Base-by-base conservation (phyloP, 495 filamentous ascomycete species). In the Aspergillus leporis region DNA sequence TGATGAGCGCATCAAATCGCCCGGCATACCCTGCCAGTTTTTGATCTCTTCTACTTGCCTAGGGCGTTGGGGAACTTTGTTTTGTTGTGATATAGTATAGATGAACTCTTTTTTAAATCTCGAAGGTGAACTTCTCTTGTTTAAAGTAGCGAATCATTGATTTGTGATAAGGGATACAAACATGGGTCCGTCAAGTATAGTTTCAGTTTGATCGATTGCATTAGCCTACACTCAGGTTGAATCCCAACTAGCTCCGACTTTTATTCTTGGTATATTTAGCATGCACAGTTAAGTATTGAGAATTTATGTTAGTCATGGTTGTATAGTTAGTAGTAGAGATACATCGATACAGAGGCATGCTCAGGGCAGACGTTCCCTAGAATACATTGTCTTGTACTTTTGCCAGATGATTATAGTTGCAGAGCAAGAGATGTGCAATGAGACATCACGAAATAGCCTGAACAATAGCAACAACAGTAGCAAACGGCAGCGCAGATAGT, bases 1-100 rank as follows among this genome's bases (percentile, higher is more conserved):
- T 70, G 64, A 68, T 68, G 67, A 71, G 72, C 71, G 72, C 62
- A 73, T 70, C 61, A 61, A 66, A 52, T 60, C 41, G 55, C 53
- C 56, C 31, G 51, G 58, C 60, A 60, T 59, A 30, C 45, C 23
- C 16, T 53, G 31, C 50, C 51, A 31, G 56, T 57, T 51, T 34
- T 30, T 62, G 56, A 60, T 62, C 57, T 63, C 16, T 55, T 61
- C 49, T 58, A 53, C 41, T 28, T 56, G 55, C 56, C 59, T 53
- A 0, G 60, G 74, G 72, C 72, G 70, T 76, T 76, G 50, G 65
- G 66, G 57, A 59, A 56, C 34, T 67, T 60, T 54, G 19, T 51
- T 66, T 47, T 52, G 2, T 55, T 74, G 66, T 71, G 64, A 64
- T 51, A 72, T 72, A 72, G 62, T 69, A 55, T 58, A 54, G 46